Conservation (phyloP, 768 basidiomycete species). For the Boletus subparvulus region DNA sequence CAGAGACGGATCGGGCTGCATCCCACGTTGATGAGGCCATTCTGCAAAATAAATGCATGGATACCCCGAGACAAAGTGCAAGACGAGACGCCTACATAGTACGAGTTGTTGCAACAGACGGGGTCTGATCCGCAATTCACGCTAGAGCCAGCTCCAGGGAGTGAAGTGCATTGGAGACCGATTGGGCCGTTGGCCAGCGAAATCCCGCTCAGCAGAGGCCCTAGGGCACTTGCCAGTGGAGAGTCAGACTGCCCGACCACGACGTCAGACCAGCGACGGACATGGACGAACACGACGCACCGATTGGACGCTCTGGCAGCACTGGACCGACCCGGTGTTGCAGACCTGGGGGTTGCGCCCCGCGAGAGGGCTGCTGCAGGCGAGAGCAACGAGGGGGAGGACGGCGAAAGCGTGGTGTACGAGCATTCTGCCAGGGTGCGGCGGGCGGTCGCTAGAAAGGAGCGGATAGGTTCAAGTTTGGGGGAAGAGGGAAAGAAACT, state of each 20-base stretch:
- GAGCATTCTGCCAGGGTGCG: constrained; percentile 16
- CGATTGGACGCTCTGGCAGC: constrained; percentile 20
- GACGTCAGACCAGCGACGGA: constrained; percentile 6
- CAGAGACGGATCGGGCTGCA: constrained; percentile 17
- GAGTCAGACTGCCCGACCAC: constrained; percentile 8
- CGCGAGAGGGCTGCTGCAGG: constrained; percentile 19
- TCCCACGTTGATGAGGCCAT: constrained; percentile 28
- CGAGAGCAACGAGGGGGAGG: constrained; percentile 20
- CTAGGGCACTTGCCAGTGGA: background rate
- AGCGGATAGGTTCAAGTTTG: constrained; percentile 21
- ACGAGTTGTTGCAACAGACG: constrained; percentile 25
- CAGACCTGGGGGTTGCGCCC: constrained; percentile 26
- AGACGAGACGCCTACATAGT: constrained; percentile 10
- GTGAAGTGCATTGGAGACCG: constrained; percentile 20
- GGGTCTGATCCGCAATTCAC: constrained; percentile 15
- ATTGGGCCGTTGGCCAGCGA: constrained; percentile 3
- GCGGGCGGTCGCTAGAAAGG: constrained; percentile 18
- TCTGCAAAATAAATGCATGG: constrained; percentile 1
- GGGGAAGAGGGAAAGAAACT: constrained; percentile 2
- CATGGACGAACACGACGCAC: constrained; percentile 11
- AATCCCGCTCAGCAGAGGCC: constrained; percentile 3
- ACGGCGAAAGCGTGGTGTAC: constrained; percentile 9
- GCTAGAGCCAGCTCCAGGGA: constrained; percentile 28
- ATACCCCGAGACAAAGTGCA: no score
- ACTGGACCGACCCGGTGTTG: constrained; percentile 17